Percentiles rank a stretch among this genome's conserved stretches.
phyloP scores from a whole-genome alignment of 2,329 filamentous ascomycete genomes.

The Coniochaeta pulveracea region DNA sequence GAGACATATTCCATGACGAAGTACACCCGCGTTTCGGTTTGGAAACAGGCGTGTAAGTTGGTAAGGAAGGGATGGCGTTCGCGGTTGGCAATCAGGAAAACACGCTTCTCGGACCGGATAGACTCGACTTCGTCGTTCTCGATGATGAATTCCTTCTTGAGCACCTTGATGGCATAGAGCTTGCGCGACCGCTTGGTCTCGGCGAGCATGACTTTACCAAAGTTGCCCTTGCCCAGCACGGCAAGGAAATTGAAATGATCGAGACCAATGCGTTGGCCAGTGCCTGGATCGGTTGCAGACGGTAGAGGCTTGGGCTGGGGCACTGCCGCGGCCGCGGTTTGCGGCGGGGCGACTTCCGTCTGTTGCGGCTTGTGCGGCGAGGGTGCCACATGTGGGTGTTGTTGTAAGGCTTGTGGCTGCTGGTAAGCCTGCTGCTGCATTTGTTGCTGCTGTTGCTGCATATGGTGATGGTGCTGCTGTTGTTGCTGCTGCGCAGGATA shows the following conservation, averaged over 20 bases:
- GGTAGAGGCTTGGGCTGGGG: constrained; percentile 49
- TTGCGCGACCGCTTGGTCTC: constrained; percentile 90
- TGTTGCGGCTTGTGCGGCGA: constrained; percentile 27
- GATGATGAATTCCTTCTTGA: constrained; percentile 99
- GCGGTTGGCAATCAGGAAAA: constrained; percentile 94
- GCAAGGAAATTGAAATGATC: constrained; percentile 99
- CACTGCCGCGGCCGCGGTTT: constrained; percentile 22
- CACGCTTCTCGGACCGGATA: constrained; percentile 92
- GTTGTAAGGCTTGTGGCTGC: constrained; percentile 15
- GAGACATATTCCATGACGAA: constrained; percentile 99
- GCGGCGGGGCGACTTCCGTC: constrained; percentile 18
- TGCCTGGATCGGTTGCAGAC: constrained; percentile 60
- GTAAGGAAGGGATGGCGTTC: constrained; percentile 93
- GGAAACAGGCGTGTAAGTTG: constrained; percentile 94
- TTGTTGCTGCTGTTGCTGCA: constrained; percentile 20
- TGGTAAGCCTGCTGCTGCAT: constrained; percentile 21
- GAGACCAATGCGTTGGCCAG: constrained; percentile 76
- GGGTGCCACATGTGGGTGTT: too few relatives aligned
- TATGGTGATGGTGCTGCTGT: constrained; percentile 14
- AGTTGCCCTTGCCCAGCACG: constrained; percentile 96
- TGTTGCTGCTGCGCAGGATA: constrained; percentile 28
- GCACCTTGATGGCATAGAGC: constrained; percentile 94
- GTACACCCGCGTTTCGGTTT: constrained; percentile 95
- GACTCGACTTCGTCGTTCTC: constrained; percentile 99
- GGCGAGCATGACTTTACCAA: constrained; percentile 98